Conservation (phyloP, 2,329 filamentous ascomycete species). For the Ploettnerulaceae sp. region DNA sequence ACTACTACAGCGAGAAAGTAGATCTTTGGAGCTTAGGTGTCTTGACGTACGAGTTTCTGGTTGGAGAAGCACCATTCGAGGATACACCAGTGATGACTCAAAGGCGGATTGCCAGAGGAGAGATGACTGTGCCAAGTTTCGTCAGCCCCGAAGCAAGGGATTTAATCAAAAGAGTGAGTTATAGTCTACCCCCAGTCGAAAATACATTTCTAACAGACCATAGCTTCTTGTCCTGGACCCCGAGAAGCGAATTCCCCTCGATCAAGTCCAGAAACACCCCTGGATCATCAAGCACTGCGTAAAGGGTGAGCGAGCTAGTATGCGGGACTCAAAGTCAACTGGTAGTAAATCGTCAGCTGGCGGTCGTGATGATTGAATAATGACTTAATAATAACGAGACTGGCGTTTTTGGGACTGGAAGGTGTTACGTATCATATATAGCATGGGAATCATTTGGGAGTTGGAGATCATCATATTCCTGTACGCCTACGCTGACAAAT, state of each 20-base stretch:
- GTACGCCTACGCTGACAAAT: constrained; percentile 32
- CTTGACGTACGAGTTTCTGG: constrained; percentile 91
- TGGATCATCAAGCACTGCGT: constrained; percentile 95
- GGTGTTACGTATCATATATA: constrained; percentile 13
- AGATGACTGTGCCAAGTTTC: constrained; percentile 89
- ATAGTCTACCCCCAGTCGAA: neutral
- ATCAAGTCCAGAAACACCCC: constrained; percentile 82
- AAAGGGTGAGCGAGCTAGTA: constrained; percentile 39
- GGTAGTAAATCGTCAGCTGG: constrained; percentile 29
- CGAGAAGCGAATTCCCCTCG: constrained; percentile 85
- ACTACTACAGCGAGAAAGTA: constrained; percentile 91
- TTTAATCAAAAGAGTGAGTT: constrained; percentile 78
- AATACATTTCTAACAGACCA: constrained; percentile 24
- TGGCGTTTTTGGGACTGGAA: constrained; percentile 26
- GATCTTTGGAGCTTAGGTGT: constrained; percentile 96
- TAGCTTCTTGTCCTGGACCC: constrained; percentile 87
- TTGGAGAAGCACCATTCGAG: constrained; percentile 95
- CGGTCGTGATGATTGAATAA: constrained; percentile 28
- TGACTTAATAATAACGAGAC: constrained; percentile 24
- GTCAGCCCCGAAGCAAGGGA: constrained; percentile 88
- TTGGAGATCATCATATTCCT: constrained; percentile 31
- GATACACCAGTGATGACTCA: constrained; percentile 95
- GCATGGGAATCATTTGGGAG: constrained; percentile 28
- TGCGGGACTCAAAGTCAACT: constrained; percentile 33
- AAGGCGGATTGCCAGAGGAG: constrained; percentile 76